Base-by-base conservation (phyloP, 1,284 basidiomycete genomes). In the Violaceomyces palustris region DNA sequence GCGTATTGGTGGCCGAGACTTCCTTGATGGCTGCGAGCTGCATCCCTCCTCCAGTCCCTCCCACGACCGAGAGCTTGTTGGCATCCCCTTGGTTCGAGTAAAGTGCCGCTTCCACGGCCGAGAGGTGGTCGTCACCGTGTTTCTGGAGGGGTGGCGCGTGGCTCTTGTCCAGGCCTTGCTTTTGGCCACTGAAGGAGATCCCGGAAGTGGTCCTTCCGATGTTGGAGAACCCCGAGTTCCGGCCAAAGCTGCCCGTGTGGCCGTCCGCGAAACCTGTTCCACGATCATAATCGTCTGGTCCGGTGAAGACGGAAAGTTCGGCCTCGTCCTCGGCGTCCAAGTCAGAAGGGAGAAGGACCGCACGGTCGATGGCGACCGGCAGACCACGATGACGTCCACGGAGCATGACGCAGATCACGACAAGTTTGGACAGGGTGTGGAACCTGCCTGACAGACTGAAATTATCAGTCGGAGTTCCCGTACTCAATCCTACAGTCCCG, bases 331-430 rank as follows among this genome's bases (percentile, higher is more conserved):
- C 66, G 19, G 46, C 39, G 32, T 67, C 64, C 25, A 66, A 38
- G 24, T 75, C 73, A 1, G 53, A 42, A 0, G 75, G 75, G 5
- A 76, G 52, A 35, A 76, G 42, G 6, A 76, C 64, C 1, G 89
- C 87, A 22, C 89, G 84, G 74, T 93, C 87, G 47, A 94, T 90
- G 14, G 89, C 88, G 25, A 74, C 72, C 0, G 76, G 77, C 3
- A 86, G 69, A 4, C 89, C 89, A 35, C 93, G 83, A 74, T 97
- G 92, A 10, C 91, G 80, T 7, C 92, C 92, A 53, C 92, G 84
- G 42, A 97, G 78, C 88, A 97, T 96, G 58, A 96, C 89, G 4
- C 61, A 58, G 37, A 51, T 56, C 17, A 96, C 72, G 41, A 96
- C 83, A 18, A 97, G 78, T 74, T 96, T 97, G 0, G 89, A 91